A percentile compares a stretch with the other conserved stretches of the same genome.
phyloP scores from a whole-genome alignment of 176 grass and related monocot species.

The Poa annua region DNA sequence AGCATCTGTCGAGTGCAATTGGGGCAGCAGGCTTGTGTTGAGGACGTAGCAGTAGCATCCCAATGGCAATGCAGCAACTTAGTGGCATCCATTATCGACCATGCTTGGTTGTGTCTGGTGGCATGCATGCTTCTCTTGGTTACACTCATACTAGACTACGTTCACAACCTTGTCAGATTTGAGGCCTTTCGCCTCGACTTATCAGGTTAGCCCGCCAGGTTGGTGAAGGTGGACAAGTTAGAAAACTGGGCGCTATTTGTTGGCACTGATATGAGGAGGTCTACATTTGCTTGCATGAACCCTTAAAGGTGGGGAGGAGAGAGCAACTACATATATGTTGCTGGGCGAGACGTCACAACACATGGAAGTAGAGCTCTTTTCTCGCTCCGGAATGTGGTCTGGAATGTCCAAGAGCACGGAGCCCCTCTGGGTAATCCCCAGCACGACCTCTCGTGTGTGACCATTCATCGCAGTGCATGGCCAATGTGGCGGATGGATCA shows the following conservation, averaged over 20 bases:
- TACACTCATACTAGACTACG: background rate
- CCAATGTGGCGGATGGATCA: background rate
- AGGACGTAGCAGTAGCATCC: background rate
- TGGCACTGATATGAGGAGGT: background rate
- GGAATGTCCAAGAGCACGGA: background rate
- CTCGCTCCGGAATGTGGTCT: background rate
- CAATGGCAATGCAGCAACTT: background rate
- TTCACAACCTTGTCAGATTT: background rate
- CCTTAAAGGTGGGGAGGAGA: constrained; percentile 31
- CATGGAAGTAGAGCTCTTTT: background rate
- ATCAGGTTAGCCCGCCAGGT: background rate
- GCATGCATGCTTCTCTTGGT: background rate
- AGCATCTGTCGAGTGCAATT: background rate
- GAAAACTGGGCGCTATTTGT: constrained; percentile 6
- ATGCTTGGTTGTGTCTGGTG: background rate
- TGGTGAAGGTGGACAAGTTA: constrained; percentile 15
- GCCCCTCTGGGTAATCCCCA: constrained; percentile 5
- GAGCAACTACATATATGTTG: constrained; percentile 15
- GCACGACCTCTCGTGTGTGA: background rate
- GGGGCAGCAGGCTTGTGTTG: background rate
- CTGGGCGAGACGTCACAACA: background rate
- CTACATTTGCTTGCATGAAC: background rate
- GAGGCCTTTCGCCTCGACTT: background rate
- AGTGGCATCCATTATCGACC: background rate
- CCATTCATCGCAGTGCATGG: background rate